Base-by-base conservation (phyloP, 2,329 filamentous ascomycete species). In the Harringtonia aguacate region DNA sequence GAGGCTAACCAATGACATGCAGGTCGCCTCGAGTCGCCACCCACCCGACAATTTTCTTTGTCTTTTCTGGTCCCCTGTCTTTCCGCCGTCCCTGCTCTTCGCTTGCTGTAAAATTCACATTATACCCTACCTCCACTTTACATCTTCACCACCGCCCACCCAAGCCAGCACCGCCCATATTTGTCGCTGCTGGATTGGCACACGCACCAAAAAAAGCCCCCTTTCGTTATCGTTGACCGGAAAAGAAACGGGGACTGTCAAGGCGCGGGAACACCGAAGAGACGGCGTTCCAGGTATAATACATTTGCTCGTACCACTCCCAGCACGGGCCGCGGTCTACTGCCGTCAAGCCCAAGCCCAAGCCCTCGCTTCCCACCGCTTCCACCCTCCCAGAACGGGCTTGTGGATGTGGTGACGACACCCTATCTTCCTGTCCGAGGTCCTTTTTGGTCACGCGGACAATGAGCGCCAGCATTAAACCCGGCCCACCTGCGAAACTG, bases 401-500 rank as follows among this genome's bases (percentile, higher is more conserved):
- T 40, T 20, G 30, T 49, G 46, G 34, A 48, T 51, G 49, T 42
- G 48, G 44, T 44, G 38, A 33, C 44, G 10, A 27, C 24, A n/a
- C 35, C 17, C 24, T 8, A 17, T 20, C 34, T 44, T 18, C 38
- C 31, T 31, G 38, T 39, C 46, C 37, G 18, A 33, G 34, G 22
- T 46, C 30, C 28, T 36, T 22, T 30, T 30, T 36, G 44, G 45
- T 41, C 45, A 50, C 52, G 31, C 49, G 44, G 51, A 67, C 55
- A 49, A 77, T 78, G 73, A 77, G 66, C 58, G 66, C 72, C 50
- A 62, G 60, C 52, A 61, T 64, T 52, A 80, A 78, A 56, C 52
- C 69, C 47, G 67, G 66, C 49, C 62, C 69, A 53, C 58, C 65
- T 48, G 61, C 68, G 24, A 81, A 77, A 64, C 63, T 68, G 48